A percentile compares a stretch with the other conserved stretches of the same genome.
These are phyloP conservation scores for Neostapfia colusana DNA, from an alignment of 176 grass and related monocot genomes.

Conservation along the genomic window DNA sequence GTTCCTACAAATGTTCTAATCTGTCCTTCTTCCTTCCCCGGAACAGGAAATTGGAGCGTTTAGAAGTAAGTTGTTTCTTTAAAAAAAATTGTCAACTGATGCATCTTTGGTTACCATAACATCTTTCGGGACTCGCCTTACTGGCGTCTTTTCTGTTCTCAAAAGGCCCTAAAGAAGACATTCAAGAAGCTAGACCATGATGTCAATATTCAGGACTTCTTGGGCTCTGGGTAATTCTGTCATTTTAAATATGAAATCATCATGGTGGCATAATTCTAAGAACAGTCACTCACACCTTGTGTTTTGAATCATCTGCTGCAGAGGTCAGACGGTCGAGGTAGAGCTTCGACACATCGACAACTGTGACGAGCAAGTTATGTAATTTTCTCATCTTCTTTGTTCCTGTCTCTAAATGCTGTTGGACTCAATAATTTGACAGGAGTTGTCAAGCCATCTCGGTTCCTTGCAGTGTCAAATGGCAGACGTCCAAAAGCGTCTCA, in stretches of 20 bases:
- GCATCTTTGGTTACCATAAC: background rate
- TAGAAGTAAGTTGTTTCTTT: slow-evolving; percentile 60
- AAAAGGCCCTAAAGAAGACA: slow-evolving; percentile 71
- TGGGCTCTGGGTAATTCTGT: slow-evolving; percentile 63
- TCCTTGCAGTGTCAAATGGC: slow-evolving; percentile 64
- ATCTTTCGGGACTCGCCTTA: slow-evolving; percentile 28
- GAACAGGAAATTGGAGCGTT: slow-evolving; percentile 71
- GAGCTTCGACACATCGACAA: background rate
- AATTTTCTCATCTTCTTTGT: slow-evolving; percentile 5
- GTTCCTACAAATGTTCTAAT: background rate
- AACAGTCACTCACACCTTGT: slow-evolving; percentile 24
- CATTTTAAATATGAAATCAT: background rate
- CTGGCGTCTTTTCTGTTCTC: slow-evolving; percentile 28
- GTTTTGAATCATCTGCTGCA: slow-evolving; percentile 52
- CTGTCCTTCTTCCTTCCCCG: background rate
- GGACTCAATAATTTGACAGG: slow-evolving; percentile 44
- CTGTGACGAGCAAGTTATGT: slow-evolving; percentile 5
- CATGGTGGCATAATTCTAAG: background rate
- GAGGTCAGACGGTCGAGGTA: slow-evolving; percentile 75
- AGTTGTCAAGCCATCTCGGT: slow-evolving; percentile 56
- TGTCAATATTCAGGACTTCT: slow-evolving; percentile 81
- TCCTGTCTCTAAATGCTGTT: slow-evolving; percentile 6
- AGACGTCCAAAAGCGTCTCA: slow-evolving; percentile 59
- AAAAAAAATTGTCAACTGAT: background rate
- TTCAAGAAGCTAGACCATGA: slow-evolving; percentile 91